phyloP scores from a whole-genome alignment of 495 filamentous ascomycete species.

The Penicillium pulvis region DNA sequence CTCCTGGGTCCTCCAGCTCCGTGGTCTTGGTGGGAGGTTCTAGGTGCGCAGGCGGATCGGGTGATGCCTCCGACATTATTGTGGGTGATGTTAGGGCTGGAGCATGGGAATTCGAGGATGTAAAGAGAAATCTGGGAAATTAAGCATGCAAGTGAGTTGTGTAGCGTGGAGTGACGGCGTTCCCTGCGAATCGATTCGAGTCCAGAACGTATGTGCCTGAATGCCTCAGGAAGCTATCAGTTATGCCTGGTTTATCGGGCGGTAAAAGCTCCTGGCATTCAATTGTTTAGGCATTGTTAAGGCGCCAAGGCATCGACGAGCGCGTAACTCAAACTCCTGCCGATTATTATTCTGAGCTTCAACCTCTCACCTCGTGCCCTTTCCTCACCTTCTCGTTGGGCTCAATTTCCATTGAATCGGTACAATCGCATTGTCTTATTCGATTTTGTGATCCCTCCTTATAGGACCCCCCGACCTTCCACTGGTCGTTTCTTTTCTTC shows the following conservation, averaged over 20 bases:
- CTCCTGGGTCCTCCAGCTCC: conserved; percentile 73
- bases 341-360: conserved; percentile 27
- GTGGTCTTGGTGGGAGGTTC: conserved; percentile 68
- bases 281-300: neutral
- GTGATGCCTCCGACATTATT: conserved; percentile 45
- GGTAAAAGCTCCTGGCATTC: neutral
- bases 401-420: conserved; percentile 13
- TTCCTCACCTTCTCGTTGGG: conserved; percentile 10
- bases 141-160: conserved; percentile 19
- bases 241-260: conserved; percentile 17
- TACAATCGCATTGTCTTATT: conserved; percentile 10
- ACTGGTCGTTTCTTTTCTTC: conserved; percentile 18
- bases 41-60: conserved; percentile 49
- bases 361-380: conserved; percentile 7
- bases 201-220: conserved; percentile 28
- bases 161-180: conserved; percentile 32
- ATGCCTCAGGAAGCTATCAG: conserved; percentile 32
- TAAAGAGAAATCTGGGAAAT: conserved; percentile 17
- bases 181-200: conserved; percentile 39
- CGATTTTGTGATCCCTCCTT: conserved; percentile 14
- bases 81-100: conserved; percentile 21
- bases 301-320: conserved; percentile 14
- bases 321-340: conserved; percentile 31
- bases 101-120: conserved; percentile 17
- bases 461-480: conserved; percentile 21